Evolutionary conservation across 768 basidiomycete species (phyloP).

Genomic region (Collybiopsis luxurians): DNA sequence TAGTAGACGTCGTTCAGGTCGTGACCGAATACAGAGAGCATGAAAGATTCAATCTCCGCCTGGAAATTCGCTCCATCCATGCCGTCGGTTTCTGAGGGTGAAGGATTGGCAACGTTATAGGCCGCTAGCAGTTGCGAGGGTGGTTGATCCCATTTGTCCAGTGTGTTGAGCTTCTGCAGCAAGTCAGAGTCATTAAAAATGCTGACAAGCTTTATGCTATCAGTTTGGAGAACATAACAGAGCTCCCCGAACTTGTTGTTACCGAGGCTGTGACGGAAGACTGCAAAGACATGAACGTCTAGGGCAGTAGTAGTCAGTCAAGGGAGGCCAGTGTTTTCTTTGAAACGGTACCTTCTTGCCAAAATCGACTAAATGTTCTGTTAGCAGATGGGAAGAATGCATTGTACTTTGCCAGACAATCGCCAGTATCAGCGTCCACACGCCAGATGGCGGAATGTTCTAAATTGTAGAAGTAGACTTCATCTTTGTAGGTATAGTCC

Average conservation of each 20-base stretch:
- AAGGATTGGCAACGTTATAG: neutral
- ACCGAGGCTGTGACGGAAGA: neutral
- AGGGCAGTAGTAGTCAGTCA: neutral
- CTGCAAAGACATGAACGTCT: neutral
- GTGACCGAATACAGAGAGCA: neutral
- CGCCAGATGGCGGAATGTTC: neutral
- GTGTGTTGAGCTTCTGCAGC: neutral
- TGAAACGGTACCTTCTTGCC: neutral
- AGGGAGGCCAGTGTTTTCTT: too few species aligned
- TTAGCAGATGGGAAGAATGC: neutral
- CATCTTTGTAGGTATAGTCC: neutral
- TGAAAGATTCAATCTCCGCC: neutral
- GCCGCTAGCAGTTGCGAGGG: neutral
- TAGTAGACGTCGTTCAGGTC: neutral
- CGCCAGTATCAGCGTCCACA: neutral
- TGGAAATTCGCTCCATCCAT: neutral
- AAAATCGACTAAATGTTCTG: neutral
- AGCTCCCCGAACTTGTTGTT: neutral
- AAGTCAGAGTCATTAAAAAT: neutral
- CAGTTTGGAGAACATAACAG: neutral
- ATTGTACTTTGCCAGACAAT: neutral
- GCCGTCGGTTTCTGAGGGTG: neutral
- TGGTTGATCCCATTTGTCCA: neutral
- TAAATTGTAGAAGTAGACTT: neutral
- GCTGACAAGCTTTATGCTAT: neutral